Evolutionary conservation across 2,329 filamentous ascomycete species (phyloP), one percentile per base, ranked within the genome.

Genomic region (Fusarium sp.): DNA sequence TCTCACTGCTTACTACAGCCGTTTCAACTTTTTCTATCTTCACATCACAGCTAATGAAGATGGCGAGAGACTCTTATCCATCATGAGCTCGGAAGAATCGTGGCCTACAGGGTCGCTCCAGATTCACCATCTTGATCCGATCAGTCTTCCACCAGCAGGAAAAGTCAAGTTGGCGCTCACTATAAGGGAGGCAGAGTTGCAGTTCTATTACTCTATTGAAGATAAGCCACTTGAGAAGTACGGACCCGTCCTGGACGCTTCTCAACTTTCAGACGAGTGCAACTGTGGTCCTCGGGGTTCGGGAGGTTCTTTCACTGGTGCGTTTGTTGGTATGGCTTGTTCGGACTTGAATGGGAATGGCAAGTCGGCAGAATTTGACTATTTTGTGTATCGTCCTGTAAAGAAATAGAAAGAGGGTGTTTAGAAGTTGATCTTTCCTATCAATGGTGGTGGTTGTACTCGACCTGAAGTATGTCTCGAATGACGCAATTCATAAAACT

Each of bases 21-120:
- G 89, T 8, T 91, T 84, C 81, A 91, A 91, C 78, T 91, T 90
- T 80, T 91, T 90, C 82, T 91, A 91, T 74, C 82, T 91, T 17
- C 85, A 87, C 2, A 86, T 91, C 6, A 88, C 88, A 6, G 89
- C 88, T 0, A 80, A 88, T 72, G 81, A 85, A 3, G 86, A 89
- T 64, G 88, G 89, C 3, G 81, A 86, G 71, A 85, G 89, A 24
- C 89, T 91, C 78, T 81, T 91, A 15, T 83, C 89, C 14, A 85
- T 91, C 63, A 79, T 89, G 78, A 84, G 82, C 36, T 90, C 88
- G 2, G 88, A 91, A 74, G 85, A 81, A 1, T 89, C 88, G 0
- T 90, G 82, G 82, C 89, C 89, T 0, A 82, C 86, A 4, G 86
- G 87, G 8, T 79, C 82, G 13, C 83, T 91, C 14, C 73, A 79